Evolutionary conservation across 345 rosid species (phyloP).

Genomic region (Eucalyptus albens): DNA sequence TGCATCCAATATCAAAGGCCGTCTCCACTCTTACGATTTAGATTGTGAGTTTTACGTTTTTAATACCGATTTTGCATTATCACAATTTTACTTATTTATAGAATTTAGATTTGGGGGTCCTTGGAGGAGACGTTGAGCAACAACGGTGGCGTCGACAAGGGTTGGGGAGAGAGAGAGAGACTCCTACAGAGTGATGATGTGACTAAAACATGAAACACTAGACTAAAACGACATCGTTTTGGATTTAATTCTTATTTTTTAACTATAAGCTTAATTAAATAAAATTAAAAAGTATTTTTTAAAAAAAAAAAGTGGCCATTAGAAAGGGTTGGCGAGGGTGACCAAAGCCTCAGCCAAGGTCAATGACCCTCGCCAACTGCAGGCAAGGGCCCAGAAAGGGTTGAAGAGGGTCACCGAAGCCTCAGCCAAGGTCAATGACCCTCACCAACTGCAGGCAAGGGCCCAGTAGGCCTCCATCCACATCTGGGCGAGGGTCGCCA

Average conservation of each 20-base stretch:
- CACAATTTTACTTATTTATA: neutral
- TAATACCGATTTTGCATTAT: neutral
- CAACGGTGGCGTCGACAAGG: fast-evolving
- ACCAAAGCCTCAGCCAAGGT: fast-evolving
- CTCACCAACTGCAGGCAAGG: no score
- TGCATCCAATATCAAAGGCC: neutral
- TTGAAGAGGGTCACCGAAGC: fast-evolving
- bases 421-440: fast-evolving
- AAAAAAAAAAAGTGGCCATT: no score
- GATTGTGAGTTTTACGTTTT: neutral
- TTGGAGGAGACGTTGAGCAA: neutral
- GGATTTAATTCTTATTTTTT: no score
- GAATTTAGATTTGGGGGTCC: neutral
- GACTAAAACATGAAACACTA: no score
- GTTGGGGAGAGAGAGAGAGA: neutral
- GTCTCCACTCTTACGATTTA: neutral
- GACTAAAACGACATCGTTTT: no score
- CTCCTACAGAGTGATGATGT: no score
- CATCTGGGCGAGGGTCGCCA: no score
- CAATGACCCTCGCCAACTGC: fast-evolving
- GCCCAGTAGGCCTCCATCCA: no score
- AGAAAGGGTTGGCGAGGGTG: no score
- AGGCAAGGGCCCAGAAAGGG: no score
- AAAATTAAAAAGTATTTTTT: no score
- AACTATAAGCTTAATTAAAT: no score